Percentiles rank a stretch among this genome's conserved stretches.
These are phyloP conservation scores for Cynara cardunculus DNA, from an alignment of 129 eudicot genomes.

Conservation along the genomic window DNA sequence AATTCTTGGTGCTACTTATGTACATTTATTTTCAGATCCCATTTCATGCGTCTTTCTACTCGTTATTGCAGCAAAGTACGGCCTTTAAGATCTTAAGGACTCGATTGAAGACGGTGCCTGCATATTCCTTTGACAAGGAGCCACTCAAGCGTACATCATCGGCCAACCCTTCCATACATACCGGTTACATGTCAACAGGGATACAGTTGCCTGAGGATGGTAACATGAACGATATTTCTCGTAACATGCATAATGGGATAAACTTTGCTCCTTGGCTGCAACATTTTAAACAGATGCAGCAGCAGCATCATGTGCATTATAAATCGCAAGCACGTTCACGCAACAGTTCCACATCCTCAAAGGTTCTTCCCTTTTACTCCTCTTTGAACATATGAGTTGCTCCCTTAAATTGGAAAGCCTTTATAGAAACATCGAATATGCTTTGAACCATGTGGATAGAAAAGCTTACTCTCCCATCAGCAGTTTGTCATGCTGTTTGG, in stretches of 20 bases:
- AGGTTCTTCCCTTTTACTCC: slow-evolving; percentile 38
- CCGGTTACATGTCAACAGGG: slow-evolving; percentile 18
- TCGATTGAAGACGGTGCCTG: slow-evolving; percentile 84
- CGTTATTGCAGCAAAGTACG: slow-evolving; percentile 74
- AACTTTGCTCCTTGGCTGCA: slow-evolving; percentile 68
- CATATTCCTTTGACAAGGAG: slow-evolving; percentile 61
- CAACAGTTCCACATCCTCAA: slow-evolving; percentile 39
- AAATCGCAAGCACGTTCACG: slow-evolving; percentile 50
- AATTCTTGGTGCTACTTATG: neutral
- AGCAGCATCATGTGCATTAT: slow-evolving; percentile 60
- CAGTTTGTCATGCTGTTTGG: too few relatives aligned
- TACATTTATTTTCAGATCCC: neutral
- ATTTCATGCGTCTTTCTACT: neutral
- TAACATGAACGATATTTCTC: slow-evolving; percentile 36
- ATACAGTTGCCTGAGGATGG: slow-evolving; percentile 51
- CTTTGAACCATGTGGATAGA: neutral
- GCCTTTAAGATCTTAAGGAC: slow-evolving; percentile 94
- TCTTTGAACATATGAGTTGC: neutral
- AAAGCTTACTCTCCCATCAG: neutral
- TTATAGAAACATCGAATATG: neutral
- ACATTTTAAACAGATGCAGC: slow-evolving; percentile 71
- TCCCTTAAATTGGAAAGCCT: neutral
- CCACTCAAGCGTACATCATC: slow-evolving; percentile 41
- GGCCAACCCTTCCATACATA: slow-evolving; percentile 33
- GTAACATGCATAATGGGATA: slow-evolving; percentile 48